Conservation (phyloP, 2,329 filamentous ascomycete species). For the Colletotrichum shisoi region DNA sequence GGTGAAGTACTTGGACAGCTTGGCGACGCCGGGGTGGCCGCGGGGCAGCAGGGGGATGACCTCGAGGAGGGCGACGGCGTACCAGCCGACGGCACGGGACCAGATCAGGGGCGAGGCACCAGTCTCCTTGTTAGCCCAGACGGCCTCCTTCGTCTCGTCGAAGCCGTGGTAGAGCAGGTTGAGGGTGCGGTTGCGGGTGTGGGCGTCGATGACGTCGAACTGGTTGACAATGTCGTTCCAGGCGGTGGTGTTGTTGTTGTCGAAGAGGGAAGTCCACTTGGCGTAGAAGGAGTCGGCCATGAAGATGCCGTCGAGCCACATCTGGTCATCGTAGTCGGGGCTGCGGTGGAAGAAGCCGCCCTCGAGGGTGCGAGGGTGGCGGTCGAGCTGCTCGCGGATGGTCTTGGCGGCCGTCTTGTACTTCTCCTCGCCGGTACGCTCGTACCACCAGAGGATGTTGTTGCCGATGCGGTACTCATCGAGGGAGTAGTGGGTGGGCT, state of each 20-base stretch:
- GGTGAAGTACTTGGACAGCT: conserved; percentile 52
- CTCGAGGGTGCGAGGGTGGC: conserved; percentile 58
- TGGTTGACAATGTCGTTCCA: conserved; percentile 57
- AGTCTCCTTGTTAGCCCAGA: conserved; percentile 60
- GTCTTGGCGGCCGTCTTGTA: conserved; percentile 59
- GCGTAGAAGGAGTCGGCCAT: conserved; percentile 59
- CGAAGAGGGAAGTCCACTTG: conserved; percentile 51
- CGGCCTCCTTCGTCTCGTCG: conserved; percentile 56
- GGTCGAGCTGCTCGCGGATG: conserved; percentile 57
- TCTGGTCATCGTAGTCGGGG: conserved; percentile 59
- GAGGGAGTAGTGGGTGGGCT: conserved; percentile 54
- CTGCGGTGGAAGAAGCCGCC: conserved; percentile 65
- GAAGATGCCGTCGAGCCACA: conserved; percentile 66
- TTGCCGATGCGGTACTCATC: conserved; percentile 64
- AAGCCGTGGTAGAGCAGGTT: conserved; percentile 64
- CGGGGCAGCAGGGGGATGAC: conserved; percentile 57
- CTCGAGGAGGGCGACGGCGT: conserved; percentile 60
- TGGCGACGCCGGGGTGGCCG: conserved; percentile 49
- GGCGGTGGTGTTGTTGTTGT: conserved; percentile 52
- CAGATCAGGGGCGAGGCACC: conserved; percentile 63
- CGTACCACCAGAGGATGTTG: conserved; percentile 61
- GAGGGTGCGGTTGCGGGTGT: conserved; percentile 51
- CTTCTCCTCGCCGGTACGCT: conserved; percentile 55
- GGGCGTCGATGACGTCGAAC: conserved; percentile 55
- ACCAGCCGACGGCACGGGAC: conserved; percentile 64